Evolutionary conservation across 768 basidiomycete species (phyloP).

Genomic region (Naganishia kalamii): DNA sequence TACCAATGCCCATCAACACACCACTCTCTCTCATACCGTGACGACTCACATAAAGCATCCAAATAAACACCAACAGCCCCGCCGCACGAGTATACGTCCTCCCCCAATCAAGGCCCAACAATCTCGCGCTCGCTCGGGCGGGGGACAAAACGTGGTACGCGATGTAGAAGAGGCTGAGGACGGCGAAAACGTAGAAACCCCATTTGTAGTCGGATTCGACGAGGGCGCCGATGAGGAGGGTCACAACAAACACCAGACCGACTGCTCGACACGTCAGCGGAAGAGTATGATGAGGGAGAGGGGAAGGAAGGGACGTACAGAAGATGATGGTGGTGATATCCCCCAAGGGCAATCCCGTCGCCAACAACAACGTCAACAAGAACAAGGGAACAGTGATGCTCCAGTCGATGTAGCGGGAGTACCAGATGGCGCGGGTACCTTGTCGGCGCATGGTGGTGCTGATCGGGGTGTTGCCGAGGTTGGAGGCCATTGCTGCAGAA

Average conservation of each 20-base stretch:
- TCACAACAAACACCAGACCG: constrained; percentile 51
- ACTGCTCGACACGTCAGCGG: constrained; percentile 52
- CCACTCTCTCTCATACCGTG: no score
- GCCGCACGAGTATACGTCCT: constrained; percentile 45
- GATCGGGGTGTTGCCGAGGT: constrained; percentile 54
- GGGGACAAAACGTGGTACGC: constrained; percentile 47
- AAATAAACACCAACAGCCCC: constrained; percentile 52
- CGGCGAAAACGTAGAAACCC: constrained; percentile 52
- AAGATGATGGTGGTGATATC: constrained; percentile 34
- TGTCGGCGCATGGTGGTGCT: constrained; percentile 49
- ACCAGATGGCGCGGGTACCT: constrained; percentile 47
- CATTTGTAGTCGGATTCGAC: constrained; percentile 53
- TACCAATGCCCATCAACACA: neutral
- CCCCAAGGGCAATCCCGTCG: constrained; percentile 8
- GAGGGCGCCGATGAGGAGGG: constrained; percentile 54
- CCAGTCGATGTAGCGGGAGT: constrained; percentile 51
- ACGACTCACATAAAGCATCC: constrained; percentile 50
- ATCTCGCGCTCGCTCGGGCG: constrained; percentile 34
- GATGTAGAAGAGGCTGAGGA: constrained; percentile 52
- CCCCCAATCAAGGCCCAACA: constrained; percentile 36
- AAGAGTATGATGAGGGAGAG: constrained; percentile 52
- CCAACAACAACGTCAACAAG: constrained; percentile 1
- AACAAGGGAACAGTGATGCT: constrained; percentile 1
- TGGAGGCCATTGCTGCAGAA: constrained; percentile 57
- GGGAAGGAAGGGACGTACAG: constrained; percentile 56